These are phyloP conservation scores for Ganoderma sinense DNA, from an alignment of 1,284 basidiomycete species.

Conservation along the genomic window DNA sequence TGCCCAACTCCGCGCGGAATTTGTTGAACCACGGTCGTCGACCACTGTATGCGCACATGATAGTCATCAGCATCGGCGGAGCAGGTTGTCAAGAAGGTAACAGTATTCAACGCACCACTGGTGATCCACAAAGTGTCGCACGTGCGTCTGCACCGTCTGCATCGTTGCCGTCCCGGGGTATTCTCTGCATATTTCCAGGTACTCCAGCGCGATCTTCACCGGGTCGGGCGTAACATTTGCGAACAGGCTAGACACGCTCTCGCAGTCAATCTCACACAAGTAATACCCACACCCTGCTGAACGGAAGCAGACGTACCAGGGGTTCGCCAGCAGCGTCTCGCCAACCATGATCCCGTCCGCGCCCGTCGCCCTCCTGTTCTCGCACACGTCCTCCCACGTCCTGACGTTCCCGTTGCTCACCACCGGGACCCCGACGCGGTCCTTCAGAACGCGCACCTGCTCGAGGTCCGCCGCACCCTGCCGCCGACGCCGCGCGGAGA, in stretches of 20 bases:
- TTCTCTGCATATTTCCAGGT: slow-evolving; percentile 60
- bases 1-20: slow-evolving; percentile 55
- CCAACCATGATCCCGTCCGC: slow-evolving; percentile 84
- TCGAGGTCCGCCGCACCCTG: slow-evolving; percentile 73
- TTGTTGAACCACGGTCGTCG: slow-evolving; percentile 63
- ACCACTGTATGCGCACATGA: slow-evolving; percentile 41
- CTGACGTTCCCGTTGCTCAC: slow-evolving; percentile 83
- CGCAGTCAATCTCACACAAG: not conserved
- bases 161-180: slow-evolving; percentile 57
- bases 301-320: slow-evolving; percentile 55
- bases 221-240: slow-evolving; percentile 61
- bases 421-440: slow-evolving; percentile 59
- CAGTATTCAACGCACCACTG: slow-evolving; percentile 59
- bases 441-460: slow-evolving; percentile 62
- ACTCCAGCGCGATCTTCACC: slow-evolving; percentile 67
- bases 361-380: slow-evolving; percentile 62
- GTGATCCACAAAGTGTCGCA: slow-evolving; percentile 67
- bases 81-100: not conserved
- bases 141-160: slow-evolving; percentile 59
- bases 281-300: not conserved
- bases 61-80: slow-evolving; percentile 1
- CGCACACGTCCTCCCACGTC: slow-evolving; percentile 58
- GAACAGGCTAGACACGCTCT: slow-evolving; percentile 53
- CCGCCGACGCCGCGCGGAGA: slow-evolving; percentile 69
- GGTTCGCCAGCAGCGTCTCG: slow-evolving; percentile 62